Evolutionary conservation across 768 basidiomycete genomes (phyloP), one percentile per base, ranked within the genome.

Genomic region (Boletales sp.): DNA sequence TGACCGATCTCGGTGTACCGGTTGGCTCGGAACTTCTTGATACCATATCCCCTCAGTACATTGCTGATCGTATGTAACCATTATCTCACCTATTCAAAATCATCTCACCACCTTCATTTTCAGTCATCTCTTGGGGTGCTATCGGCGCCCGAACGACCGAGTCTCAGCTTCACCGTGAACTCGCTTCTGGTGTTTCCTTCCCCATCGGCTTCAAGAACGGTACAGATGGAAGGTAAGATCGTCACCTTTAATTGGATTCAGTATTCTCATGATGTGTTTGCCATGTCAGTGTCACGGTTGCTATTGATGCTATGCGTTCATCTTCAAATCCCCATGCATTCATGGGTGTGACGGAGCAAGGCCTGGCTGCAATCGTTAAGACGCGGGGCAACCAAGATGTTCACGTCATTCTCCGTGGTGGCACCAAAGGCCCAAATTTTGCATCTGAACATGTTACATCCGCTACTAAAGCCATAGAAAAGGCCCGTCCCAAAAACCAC

Each of bases 151-250:
- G 97, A 46, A 98, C 97, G 1, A 99, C 97, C 34, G 97, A 99
- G 69, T 91, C 89, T 4, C 95, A 98, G 70, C 83, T 99, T 8
- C 97, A 98, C 64, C 86, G 97, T 51, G 97, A 97, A 69, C 86
- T 97, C 40, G 94, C 93, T 5, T 93, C 89, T 4, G 95, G 94
- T 63, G 86, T 90, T 21, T 97, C 94, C 45, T 98, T 97, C 85
- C 94, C 97, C 18, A 92, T 97, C 56, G 91, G 93, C 9, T 99
- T 99, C 84, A 99, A 99, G 72, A 99, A 99, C 67, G 95, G 97
- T 47, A 99, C 97, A 4, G 95, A 98, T 68, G 97, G 97, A 47
- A 84, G 83, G 82, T 81, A 56, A 47, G 69, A 47, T 40, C 31
- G 15, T 13, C 9, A 10, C 5, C 8, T 48, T 50, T 27, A 27